Evolutionary conservation across 2,329 filamentous ascomycete species (phyloP).

Genomic region (Neofusicoccum laricinum): DNA sequence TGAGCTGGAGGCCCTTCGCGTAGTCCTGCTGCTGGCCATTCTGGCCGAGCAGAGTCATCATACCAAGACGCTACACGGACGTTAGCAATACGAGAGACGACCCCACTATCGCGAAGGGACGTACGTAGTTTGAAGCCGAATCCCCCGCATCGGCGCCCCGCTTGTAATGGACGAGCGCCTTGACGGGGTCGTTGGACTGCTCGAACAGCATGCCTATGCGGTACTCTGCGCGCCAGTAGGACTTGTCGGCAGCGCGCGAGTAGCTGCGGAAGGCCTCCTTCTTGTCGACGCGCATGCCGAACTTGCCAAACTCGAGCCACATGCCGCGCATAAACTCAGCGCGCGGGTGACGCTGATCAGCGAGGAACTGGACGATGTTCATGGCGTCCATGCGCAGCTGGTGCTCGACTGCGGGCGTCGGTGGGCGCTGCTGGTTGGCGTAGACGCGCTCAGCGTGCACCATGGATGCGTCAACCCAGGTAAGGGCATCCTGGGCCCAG

Average conservation of each 20-base stretch:
- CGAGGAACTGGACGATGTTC: constrained; percentile 86
- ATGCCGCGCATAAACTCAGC: constrained; percentile 92
- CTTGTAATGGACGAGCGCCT: constrained; percentile 88
- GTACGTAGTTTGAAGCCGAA: constrained; percentile 72
- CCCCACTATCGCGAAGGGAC: neutral
- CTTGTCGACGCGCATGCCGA: constrained; percentile 85
- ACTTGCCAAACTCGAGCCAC: constrained; percentile 98
- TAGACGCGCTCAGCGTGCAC: constrained; percentile 71
- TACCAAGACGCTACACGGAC: constrained; percentile 64
- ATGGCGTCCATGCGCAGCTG: constrained; percentile 84
- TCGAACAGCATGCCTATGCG: constrained; percentile 98
- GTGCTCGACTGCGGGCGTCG: constrained; percentile 84
- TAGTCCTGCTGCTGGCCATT: constrained; percentile 86
- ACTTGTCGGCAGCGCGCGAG: constrained; percentile 77
- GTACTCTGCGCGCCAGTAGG: constrained; percentile 87
- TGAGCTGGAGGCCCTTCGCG: constrained; percentile 72
- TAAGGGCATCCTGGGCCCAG: constrained; percentile 90
- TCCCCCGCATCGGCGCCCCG: constrained; percentile 75
- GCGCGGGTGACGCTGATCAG: constrained; percentile 87
- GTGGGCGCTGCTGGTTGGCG: constrained; percentile 59
- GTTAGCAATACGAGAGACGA: constrained; percentile 20
- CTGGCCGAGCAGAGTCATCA: constrained; percentile 96
- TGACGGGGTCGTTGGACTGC: constrained; percentile 85
- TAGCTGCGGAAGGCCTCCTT: constrained; percentile 91
- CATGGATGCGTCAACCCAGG: constrained; percentile 80